Evolutionary conservation across 805 yeast genomes (phyloP).

Genomic region (Torulaspora gathmanii): DNA sequence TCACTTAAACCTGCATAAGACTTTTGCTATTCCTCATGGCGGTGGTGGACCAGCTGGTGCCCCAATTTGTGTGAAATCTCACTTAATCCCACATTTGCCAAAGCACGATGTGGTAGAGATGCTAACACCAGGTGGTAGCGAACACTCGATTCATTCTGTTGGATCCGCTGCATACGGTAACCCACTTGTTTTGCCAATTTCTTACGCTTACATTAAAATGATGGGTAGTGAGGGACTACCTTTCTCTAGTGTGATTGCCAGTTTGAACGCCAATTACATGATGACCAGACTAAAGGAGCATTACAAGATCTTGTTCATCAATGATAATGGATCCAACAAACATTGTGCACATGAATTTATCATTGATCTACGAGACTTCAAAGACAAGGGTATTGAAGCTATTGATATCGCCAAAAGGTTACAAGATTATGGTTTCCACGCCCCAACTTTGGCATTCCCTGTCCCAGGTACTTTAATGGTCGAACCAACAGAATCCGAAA

Average conservation of each 20-base stretch:
- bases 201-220: constrained; percentile 92
- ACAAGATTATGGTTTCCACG: constrained; percentile 98
- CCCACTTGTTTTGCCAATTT: constrained; percentile 86
- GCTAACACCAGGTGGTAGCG: constrained; percentile 40
- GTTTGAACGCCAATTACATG: constrained; percentile 95
- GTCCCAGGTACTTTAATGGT: constrained; percentile 96
- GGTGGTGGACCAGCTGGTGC: constrained; percentile 99
- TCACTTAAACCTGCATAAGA: constrained; percentile 93
- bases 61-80: constrained; percentile 87
- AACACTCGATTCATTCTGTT: constrained; percentile 65
- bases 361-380: constrained; percentile 81
- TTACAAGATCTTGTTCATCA: constrained; percentile 71
- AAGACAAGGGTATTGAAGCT: constrained; percentile 78
- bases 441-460: constrained; percentile 98
- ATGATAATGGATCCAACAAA: constrained; percentile 42
- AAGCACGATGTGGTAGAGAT: constrained; percentile 59
- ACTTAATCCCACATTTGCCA: constrained; percentile 78
- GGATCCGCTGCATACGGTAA: constrained; percentile 95
- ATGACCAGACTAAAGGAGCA: constrained; percentile 65
- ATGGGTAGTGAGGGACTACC: constrained; percentile 84
- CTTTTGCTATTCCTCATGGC: constrained; percentile 97
- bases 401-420: constrained; percentile 94
- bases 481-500: constrained; percentile 96
- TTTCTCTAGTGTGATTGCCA: constrained; percentile 82
- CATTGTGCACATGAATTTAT: constrained; percentile 97